phyloP scores from a whole-genome alignment of 371 early-diverging fungal species.

The Haplosporangium sp. region DNA sequence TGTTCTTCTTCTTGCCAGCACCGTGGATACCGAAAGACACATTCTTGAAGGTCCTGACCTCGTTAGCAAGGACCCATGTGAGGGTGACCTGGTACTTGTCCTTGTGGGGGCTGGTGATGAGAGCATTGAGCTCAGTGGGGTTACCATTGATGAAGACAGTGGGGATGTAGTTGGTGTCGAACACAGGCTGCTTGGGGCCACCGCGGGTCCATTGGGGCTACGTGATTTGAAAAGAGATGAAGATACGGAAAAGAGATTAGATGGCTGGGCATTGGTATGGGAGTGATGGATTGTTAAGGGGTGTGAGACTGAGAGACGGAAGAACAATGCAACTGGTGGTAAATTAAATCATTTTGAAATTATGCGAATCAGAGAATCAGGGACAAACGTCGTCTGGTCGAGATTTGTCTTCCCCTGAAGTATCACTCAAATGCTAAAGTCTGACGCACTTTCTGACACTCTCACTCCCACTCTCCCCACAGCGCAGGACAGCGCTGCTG shows the following conservation, averaged over 20 bases:
- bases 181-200: slow-evolving; percentile 56
- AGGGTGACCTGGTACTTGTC: slow-evolving; percentile 45
- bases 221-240: not conserved
- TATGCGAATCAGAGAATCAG: no score
- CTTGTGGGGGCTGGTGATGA: slow-evolving; percentile 51
- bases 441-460: no score
- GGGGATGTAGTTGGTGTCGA: slow-evolving; percentile 66
- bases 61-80: slow-evolving; percentile 60
- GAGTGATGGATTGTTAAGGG: no score
- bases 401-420: no score
- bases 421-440: no score
- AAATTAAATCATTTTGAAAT: no score
- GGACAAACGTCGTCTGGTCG: no score
- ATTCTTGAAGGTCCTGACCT: slow-evolving; percentile 54
- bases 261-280: not conserved
- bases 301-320: no score
- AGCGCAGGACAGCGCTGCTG: no score
- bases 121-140: slow-evolving; percentile 30
- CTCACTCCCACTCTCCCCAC: no score
- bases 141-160: slow-evolving; percentile 59
- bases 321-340: no score
- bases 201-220: slow-evolving; percentile 66
- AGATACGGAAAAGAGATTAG: not conserved
- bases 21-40: slow-evolving; percentile 63
- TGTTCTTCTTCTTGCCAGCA: slow-evolving; percentile 67